Base-by-base conservation (phyloP, 164 flowering plant species). In the Magnolia kwangsiensis region DNA sequence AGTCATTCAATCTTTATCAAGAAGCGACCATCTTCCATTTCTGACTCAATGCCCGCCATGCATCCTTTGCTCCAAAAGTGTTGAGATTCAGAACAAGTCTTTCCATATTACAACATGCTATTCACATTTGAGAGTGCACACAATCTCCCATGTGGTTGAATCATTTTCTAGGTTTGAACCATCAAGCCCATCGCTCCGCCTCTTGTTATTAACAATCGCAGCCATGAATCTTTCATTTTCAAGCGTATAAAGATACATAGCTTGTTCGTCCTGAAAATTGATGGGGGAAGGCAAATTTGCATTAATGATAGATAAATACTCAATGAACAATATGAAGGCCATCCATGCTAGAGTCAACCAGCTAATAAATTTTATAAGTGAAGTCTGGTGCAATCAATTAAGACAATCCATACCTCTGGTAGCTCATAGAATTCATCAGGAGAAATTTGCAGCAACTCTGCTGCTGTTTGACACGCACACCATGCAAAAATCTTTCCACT, bases 401-500 rank as follows among this genome's bases (percentile, higher is more conserved):
- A 70, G 14, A 3, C 2, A 45, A 51, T 31, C 19, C 58, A 72
- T 89, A 94, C 99, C 97, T 92, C 97, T 29, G 92, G 88, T 37
- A 96, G 82, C 58, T 85, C 90, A 79, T 71, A 82, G 78, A 92
- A 96, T 76, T 96, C 99, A 76, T 88, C 90, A 0, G 98, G 91
- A 78, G 96, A 90, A 83, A 94, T 92, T 74, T 96, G 99, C 78
- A 96, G 87, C 83, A 92, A 81, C 80, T 94, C 98, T 1, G 86
- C 74, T 49, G 98, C 98, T 74, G 97, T 88, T 74, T 89, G 90
- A 78, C 97, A 94, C 1, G 86, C 81, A 79, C 96, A 92, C 94
- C 95, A 92, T 37, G 94, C 95, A 73, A 84, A 88, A 71, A 91
- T 75, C 82, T 92, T 90, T 18, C 82, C 84, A 75, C 75, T 87